A percentile compares a stretch with the other conserved stretches of the same genome.
Evolutionary conservation across 805 yeast genomes (phyloP).

Genomic region (Spathaspora hagerdaliae): DNA sequence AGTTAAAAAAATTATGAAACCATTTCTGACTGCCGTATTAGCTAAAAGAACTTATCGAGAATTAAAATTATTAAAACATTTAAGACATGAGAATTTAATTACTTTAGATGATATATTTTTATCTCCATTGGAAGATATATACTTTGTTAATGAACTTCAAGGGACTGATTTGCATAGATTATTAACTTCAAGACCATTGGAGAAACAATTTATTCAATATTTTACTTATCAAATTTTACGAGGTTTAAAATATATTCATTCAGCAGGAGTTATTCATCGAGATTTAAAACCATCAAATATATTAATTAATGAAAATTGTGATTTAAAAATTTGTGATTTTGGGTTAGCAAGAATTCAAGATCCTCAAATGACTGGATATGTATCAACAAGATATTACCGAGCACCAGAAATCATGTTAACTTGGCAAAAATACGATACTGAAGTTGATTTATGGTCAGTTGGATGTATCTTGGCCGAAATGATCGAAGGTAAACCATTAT

Average conservation of each 20-base stretch:
- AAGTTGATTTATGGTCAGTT: conserved; percentile 97
- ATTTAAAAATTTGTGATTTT: conserved; percentile 86
- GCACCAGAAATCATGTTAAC: conserved; percentile 99
- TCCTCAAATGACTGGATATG: conserved; percentile 99
- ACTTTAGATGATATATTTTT: conserved; percentile 90
- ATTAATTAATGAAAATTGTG: conserved; percentile 85
- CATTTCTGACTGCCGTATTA: conserved; percentile 88
- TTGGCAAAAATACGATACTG: conserved; percentile 96
- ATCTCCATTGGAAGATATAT: conserved; percentile 91
- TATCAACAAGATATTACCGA: conserved; percentile 89
- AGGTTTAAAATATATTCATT: conserved; percentile 85
- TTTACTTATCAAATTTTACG: conserved; percentile 91
- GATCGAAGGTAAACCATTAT: conserved; percentile 94
- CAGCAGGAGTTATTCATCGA: conserved; percentile 89
- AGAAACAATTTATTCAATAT: conserved; percentile 94
- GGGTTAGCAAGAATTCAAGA: conserved; percentile 97
- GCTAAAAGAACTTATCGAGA: conserved; percentile 97
- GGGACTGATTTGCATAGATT: conserved; percentile 95
- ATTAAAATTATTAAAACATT: conserved; percentile 84
- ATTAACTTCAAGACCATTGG: conserved; percentile 88
- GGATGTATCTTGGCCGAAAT: conserved; percentile 97
- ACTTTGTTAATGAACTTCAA: conserved; percentile 93
- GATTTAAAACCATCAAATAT: conserved; percentile 85
- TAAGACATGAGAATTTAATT: conserved; percentile 91
- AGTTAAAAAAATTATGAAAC: conserved; percentile 96